Base-by-base conservation (phyloP, 345 rosid genomes). In the Murraya koenigii region DNA sequence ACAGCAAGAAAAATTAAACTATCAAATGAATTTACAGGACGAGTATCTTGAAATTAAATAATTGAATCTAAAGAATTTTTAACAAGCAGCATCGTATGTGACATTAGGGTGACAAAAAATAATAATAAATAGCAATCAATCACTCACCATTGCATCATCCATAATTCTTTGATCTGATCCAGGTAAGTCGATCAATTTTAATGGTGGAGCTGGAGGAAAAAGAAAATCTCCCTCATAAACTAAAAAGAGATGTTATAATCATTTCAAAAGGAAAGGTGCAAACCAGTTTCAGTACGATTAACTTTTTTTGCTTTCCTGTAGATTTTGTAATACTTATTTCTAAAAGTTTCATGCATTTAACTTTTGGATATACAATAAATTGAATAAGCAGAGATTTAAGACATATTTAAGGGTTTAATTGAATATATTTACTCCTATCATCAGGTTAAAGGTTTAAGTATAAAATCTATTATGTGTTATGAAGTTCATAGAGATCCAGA, bases 101-200 rank as follows among this genome's bases (percentile, higher is more conserved):
- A 36, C 23, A 2, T 33, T 32, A 7, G 39, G 36, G 9, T 30
- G 10, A 2, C 23, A 19, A 44, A 22, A 64, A 32, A 2, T 7
- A 32, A 1, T 6, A 6, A 64, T 7, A 64, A 32, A 17, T 17
- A 23, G 19, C 7, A 54, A 71, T 77, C 14, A 73, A 71, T 52
- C 56, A 66, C 98, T 87, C 78, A 96, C 99, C 97, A 89, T 72
- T 36, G 97, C 82, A 73, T 91, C 98, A 66, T 91, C 97, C 87
- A 94, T 86, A 78, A 90, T 88, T 81, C 97, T 89, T 88, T 94
- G 99, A 84, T 96, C 99, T 86, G 94, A 83, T 84, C 99, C 99
- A 63, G 99, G 99, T 82, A 96, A 88, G 84, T 96, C 99, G 74
- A 90, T 79, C 89, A 96, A 84, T 87, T 96, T 96, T 78, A 96